These are phyloP conservation scores for Phytophthora quininea DNA, from an alignment of 352 stramenopile genomes.

Conservation along the genomic window DNA sequence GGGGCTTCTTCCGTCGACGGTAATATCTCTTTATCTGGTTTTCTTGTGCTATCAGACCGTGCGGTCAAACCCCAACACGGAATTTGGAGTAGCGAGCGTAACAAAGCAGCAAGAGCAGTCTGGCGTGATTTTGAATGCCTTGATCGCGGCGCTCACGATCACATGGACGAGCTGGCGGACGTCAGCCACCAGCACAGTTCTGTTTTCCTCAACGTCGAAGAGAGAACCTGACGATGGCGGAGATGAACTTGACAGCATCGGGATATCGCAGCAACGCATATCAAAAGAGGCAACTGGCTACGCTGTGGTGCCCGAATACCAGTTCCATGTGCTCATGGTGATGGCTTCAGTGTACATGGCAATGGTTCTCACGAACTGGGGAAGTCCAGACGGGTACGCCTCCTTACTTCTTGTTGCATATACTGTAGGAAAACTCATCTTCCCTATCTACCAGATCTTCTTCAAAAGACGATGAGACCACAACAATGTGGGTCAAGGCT, in stretches of 20 bases:
- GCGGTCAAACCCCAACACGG: conserved; percentile 64
- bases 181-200: conserved; percentile 61
- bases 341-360: conserved; percentile 82
- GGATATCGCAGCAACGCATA: conserved; percentile 17
- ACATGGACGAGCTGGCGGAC: conserved; percentile 78
- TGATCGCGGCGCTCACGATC: conserved; percentile 63
- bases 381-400: conserved; percentile 56
- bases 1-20: conserved; percentile 61
- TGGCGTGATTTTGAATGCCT: conserved; percentile 54
- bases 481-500: conserved; percentile 96
- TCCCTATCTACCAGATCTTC: conserved; percentile 28
- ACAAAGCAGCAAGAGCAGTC: conserved; percentile 45
- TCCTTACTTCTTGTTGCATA: neutral
- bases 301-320: conserved; percentile 59
- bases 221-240: conserved; percentile 20
- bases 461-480: conserved; percentile 53
- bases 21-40: conserved; percentile 64
- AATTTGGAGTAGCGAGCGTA: conserved; percentile 42
- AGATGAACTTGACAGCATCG: conserved; percentile 40
- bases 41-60: conserved; percentile 79
- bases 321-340: conserved; percentile 81
- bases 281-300: conserved; percentile 14
- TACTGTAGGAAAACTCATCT: too few relatives aligned
- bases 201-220: conserved; percentile 47
- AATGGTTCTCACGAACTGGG: conserved; percentile 86